A percentile compares a stretch with the other conserved stretches of the same genome.
Evolutionary conservation across 495 filamentous ascomycete genomes (phyloP).

Genomic region (Tuber aestivum): DNA sequence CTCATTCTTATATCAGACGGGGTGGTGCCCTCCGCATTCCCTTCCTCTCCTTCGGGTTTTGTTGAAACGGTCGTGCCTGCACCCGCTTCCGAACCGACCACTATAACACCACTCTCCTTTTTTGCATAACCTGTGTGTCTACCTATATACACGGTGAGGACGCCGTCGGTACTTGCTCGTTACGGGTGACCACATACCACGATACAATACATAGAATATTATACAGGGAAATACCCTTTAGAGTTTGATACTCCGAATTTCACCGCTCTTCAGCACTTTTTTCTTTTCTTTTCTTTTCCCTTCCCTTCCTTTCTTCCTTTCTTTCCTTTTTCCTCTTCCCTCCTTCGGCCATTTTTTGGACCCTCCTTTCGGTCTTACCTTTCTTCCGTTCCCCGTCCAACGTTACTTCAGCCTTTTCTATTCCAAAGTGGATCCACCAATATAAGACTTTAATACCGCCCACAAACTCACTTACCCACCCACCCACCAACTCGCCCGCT

Average conservation of each 20-base stretch:
- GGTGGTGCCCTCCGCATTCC: neutral
- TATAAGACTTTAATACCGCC: slow-evolving; percentile 2
- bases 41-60: neutral
- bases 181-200: neutral
- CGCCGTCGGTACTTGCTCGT: neutral
- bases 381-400: neutral
- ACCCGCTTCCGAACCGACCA: neutral
- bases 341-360: too few relatives aligned
- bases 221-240: neutral
- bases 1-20: neutral
- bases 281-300: neutral
- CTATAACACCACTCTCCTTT: neutral
- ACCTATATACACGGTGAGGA: neutral
- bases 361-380: neutral
- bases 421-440: neutral
- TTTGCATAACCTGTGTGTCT: neutral
- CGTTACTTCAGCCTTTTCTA: neutral
- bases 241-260: slow-evolving; percentile 5
- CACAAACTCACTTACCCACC: neutral
- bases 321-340: neutral
- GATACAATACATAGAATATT: neutral
- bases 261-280: neutral
- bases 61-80: neutral
- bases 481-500: neutral
- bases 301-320: neutral